Base-by-base conservation (phyloP, 2,329 filamentous ascomycete genomes). In the Emmonsiellopsis sp. region DNA sequence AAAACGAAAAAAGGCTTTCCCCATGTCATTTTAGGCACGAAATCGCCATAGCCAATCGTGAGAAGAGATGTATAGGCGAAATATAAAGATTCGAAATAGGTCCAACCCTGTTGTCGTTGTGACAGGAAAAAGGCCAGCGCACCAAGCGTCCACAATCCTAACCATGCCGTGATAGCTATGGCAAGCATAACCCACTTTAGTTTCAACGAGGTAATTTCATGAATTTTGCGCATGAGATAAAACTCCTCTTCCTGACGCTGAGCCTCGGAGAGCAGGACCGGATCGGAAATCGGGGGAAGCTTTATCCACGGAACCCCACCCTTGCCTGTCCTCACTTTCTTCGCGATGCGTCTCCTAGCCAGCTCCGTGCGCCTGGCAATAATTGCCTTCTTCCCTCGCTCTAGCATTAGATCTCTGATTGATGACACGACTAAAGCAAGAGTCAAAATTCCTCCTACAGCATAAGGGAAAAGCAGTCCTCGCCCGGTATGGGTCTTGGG, bases 211-310 rank as follows among this genome's bases (percentile, higher is more conserved):
- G 74, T 68, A 17, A 69, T 57, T 6, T 68, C 64, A 48, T 75
- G 73, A 2, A 76, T 70, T 43, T 67, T 67, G 11, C 74, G 69
- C 75, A 77, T 77, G 4, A 74, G 67, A 11, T 70, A 63, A 56
- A 78, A 72, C 52, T 72, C 69, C 13, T 61, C 62, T 53, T 63
- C 61, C 8, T 65, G 62, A 45, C 63, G 56, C 11, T 66, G 59
- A 27, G 58, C 53, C n/a, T 62, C 56, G 34, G 58, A 60, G n/a
- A 58, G 59, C 0, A 54, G 39, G 8, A 53, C 51, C 10, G 54
- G 46, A 4, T 56, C 55, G 9, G 59, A 51, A 14, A 47, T 48
- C 36, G 36, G 39, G 2, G 46, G 50, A 45, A 56, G 42, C 31
- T 34, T 17, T 14, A 47, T 32, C 32, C 49, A 53, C 13, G 43